Evolutionary conservation across 805 yeast genomes (phyloP).

Genomic region (Suhomyces prunicola): DNA sequence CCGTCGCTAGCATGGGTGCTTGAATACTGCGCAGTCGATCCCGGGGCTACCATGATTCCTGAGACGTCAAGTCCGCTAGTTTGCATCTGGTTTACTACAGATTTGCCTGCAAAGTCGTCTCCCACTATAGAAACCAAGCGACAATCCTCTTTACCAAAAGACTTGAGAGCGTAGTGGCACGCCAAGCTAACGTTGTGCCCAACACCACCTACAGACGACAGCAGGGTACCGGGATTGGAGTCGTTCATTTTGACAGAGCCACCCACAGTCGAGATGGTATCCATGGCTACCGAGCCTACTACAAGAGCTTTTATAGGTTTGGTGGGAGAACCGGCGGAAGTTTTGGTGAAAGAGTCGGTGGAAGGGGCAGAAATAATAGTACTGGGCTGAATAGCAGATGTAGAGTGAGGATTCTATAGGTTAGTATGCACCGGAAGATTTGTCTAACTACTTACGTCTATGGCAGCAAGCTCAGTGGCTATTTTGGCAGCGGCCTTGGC

Average conservation of each 20-base stretch:
- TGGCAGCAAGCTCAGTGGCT: constrained; percentile 48
- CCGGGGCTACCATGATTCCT: constrained; percentile 35
- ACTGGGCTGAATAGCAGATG: not conserved
- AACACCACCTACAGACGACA: constrained; percentile 74
- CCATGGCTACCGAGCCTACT: constrained; percentile 77
- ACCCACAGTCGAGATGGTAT: constrained; percentile 54
- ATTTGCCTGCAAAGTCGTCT: constrained; percentile 50
- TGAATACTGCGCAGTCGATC: constrained; percentile 65
- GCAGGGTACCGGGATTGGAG: constrained; percentile 67
- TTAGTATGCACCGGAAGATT: not conserved
- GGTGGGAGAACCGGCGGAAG: constrained; percentile 7
- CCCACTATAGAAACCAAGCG: constrained; percentile 62
- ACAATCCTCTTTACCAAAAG: constrained; percentile 10
- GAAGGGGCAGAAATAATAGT: not conserved
- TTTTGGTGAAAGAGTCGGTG: not conserved
- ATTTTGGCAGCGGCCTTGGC: constrained; percentile 66
- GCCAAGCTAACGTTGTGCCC: constrained; percentile 79
- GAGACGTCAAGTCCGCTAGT: constrained; percentile 25
- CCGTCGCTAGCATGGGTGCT: constrained; percentile 66
- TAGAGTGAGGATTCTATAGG: not conserved
- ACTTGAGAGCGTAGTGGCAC: constrained; percentile 31
- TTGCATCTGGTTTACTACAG: constrained; percentile 30
- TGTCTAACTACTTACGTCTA: constrained; percentile 23
- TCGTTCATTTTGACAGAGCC: constrained; percentile 41
- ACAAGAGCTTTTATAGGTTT: constrained; percentile 37